Conservation (phyloP, 257 asterid genomes). For the Lycium barbarum region DNA sequence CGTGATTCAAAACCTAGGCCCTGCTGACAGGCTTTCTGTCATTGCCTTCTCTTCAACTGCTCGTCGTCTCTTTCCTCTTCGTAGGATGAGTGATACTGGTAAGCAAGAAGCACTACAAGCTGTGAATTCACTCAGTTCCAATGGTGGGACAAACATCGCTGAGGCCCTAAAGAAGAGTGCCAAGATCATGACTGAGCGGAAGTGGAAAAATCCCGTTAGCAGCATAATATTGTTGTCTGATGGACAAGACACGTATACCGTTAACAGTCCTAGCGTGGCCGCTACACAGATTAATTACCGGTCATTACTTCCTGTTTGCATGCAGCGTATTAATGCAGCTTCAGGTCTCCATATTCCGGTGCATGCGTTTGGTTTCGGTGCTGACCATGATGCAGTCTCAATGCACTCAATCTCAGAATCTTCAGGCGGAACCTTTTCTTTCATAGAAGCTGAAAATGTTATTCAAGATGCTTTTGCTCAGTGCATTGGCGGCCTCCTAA, state of each 20-base stretch:
- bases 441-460: conserved; percentile 76
- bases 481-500: conserved; percentile 92
- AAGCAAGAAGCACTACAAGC: conserved; percentile 76
- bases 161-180: conserved; percentile 81
- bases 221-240: conserved; percentile 85
- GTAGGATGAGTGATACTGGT: conserved; percentile 72
- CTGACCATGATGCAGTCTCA: conserved; percentile 78
- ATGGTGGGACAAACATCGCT: conserved; percentile 88
- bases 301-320: conserved; percentile 63
- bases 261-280: conserved; percentile 36
- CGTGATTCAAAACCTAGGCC: conserved; percentile 79
- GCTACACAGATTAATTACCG: conserved; percentile 33
- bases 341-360: conserved; percentile 63
- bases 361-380: conserved; percentile 89
- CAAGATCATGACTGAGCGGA: conserved; percentile 75
- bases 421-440: conserved; percentile 97
- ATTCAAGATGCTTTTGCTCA: conserved; percentile 99
- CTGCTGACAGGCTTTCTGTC: conserved; percentile 87
- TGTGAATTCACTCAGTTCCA: conserved; percentile 75
- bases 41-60: conserved; percentile 89
- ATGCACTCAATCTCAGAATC: conserved; percentile 85
- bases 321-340: conserved; percentile 48
- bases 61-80: conserved; percentile 83
- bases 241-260: conserved; percentile 83
- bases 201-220: conserved; percentile 68